Base-by-base conservation (phyloP, 352 stramenopile genomes). In the Pythium monospermum region DNA sequence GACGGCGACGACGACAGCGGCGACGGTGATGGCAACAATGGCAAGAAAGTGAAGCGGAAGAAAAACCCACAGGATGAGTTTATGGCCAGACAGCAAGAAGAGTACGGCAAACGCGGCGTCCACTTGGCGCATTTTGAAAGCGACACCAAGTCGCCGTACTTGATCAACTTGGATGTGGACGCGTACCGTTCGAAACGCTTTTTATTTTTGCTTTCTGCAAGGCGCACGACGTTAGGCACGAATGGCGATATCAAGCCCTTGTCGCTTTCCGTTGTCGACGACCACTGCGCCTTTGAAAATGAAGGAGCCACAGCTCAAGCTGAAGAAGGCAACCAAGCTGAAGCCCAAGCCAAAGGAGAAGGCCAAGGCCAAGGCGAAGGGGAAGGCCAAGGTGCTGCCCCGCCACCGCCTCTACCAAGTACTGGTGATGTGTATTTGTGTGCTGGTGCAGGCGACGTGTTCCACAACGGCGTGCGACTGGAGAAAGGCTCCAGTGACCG, bases 111-210 rank as follows among this genome's bases (percentile, higher is more conserved):
- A 56, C 83, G 91, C 27, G 91, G 91, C 22, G 94, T 97, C 45
- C 68, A 81, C 21, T 57, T 98, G 39, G 88, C 73, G 30, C 81
- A 96, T 46, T 97, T 96, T 61, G 91, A 96, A 53, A 60, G 70
- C 18, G 85, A 90, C 15, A 97, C 79, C 0, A 82, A 44, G 42
- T 58, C 71, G 22, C 89, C 89, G 18, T 95, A 97, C 60, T 76
- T 98, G 10, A 89, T 98, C 56, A 97, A 98, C 59, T 53, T 98
- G 27, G 91, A 98, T 54, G 91, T 97, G 33, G 91, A 97, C 50
- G 86, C 85, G 18, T 98, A 97, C 59, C 80, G 91, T 12, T 92
- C 85, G 21, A 81, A 90, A 57, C 86, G 91, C 22, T 97, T 97
- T 58, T 91, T 97, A 81, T 97, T 96, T 57, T 49, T 97, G 15